Evolutionary conservation across 805 yeast species (phyloP).

Genomic region (Candida nonsorbophila): DNA sequence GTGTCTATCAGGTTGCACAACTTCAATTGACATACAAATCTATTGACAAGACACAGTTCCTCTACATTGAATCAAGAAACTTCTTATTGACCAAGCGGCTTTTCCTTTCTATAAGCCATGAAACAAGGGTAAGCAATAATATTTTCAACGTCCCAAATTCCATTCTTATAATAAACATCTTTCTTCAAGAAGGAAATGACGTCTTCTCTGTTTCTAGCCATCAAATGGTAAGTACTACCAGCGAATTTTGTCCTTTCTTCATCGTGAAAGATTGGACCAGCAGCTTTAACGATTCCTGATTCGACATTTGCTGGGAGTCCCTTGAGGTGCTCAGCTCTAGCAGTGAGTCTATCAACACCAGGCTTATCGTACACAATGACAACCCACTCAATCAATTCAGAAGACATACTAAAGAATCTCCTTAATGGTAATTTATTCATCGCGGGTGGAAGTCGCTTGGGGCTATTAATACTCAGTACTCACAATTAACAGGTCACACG

Average conservation of each 20-base stretch:
- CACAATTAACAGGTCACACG: no score
- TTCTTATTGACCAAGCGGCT: no score
- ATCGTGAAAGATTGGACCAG: constrained; percentile 40
- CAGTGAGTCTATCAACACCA: constrained; percentile 48
- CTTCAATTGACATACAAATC: no score
- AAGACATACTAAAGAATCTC: constrained; percentile 10
- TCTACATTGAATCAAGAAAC: no score
- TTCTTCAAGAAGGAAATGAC: constrained; percentile 56
- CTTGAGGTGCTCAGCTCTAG: constrained; percentile 46
- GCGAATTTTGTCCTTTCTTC: constrained; percentile 48
- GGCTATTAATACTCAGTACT: no score
- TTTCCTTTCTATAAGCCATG: no score
- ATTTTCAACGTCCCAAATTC: constrained; percentile 71
- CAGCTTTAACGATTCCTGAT: constrained; percentile 34
- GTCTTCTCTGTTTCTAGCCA: constrained; percentile 62
- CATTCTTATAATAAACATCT: constrained; percentile 59
- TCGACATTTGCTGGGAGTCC: constrained; percentile 26
- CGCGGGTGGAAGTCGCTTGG: no score
- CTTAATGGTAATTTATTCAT: constrained; percentile 7
- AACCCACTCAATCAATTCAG: constrained; percentile 48
- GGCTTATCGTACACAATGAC: constrained; percentile 70
- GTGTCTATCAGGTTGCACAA: no score
- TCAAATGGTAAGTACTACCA: constrained; percentile 61
- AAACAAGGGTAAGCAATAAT: constrained; percentile 53
- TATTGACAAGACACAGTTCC: no score